Evolutionary conservation across 176 grass and related monocot species (phyloP).

Genomic region (Oryza australiensis): DNA sequence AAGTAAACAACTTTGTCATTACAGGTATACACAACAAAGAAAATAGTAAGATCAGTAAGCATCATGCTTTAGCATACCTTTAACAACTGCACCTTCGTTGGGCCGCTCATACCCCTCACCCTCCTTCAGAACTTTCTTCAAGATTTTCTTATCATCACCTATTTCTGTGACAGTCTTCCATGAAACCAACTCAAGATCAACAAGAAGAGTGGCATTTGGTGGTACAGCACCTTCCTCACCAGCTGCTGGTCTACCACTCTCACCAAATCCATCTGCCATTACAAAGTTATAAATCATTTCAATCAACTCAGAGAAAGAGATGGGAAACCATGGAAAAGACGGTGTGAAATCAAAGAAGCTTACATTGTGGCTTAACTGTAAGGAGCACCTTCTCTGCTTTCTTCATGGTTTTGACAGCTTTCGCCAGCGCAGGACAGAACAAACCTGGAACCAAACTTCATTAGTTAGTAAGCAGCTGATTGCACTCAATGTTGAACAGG

Average conservation of each 20-base stretch:
- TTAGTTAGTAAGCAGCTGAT: slow-evolving; percentile 20
- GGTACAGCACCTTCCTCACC: slow-evolving; percentile 61
- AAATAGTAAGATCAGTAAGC: neutral
- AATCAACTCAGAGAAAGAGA: neutral
- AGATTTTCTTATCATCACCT: slow-evolving; percentile 94
- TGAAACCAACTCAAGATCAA: slow-evolving; percentile 86
- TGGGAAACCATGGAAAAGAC: neutral
- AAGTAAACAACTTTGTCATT: slow-evolving; percentile 23
- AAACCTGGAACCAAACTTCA: slow-evolving; percentile 49
- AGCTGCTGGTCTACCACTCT: slow-evolving; percentile 69
- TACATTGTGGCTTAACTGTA: slow-evolving; percentile 91
- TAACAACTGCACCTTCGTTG: slow-evolving; percentile 82
- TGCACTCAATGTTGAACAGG: neutral
- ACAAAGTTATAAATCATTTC: neutral
- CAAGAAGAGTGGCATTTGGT: slow-evolving; percentile 62
- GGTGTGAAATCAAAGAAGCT: slow-evolving; percentile 27
- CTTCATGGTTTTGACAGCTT: slow-evolving; percentile 97
- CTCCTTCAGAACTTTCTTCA: slow-evolving; percentile 92
- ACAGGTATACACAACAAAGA: neutral
- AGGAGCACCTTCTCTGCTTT: slow-evolving; percentile 78
- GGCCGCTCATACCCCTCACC: slow-evolving; percentile 81
- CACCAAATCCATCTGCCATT: slow-evolving; percentile 85
- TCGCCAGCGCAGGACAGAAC: slow-evolving; percentile 75
- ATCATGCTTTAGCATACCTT: slow-evolving; percentile 45
- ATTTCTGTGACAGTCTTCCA: slow-evolving; percentile 97